Conservation (phyloP, 2,329 filamentous ascomycete genomes). For the Botrytis fragariae region DNA sequence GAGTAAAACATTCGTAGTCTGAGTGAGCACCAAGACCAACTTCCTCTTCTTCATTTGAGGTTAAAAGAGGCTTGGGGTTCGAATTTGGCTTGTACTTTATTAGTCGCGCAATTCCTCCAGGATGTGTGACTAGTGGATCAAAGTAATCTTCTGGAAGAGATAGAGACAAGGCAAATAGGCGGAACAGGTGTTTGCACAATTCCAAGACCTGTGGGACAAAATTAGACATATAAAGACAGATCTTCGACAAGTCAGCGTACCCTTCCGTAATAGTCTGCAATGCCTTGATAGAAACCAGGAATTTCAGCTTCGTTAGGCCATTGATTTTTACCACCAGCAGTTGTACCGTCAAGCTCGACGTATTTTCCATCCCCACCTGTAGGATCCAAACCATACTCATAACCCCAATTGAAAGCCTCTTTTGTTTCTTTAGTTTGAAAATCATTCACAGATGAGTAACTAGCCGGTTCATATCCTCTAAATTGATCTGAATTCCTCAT, state of each 20-base stretch:
- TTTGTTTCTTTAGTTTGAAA: slow-evolving; percentile 48
- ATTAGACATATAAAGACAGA: not conserved
- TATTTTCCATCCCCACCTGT: slow-evolving; percentile 37
- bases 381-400: slow-evolving; percentile 36
- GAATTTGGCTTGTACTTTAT: slow-evolving; percentile 50
- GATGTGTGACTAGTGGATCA: slow-evolving; percentile 44
- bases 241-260: slow-evolving; percentile 18
- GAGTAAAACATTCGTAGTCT: slow-evolving; percentile 56
- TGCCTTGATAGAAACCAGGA: slow-evolving; percentile 36
- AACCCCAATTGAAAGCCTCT: slow-evolving; percentile 41
- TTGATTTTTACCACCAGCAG: slow-evolving; percentile 30
- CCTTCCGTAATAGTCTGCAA: slow-evolving; percentile 35
- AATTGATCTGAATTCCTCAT: slow-evolving; percentile 41
- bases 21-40: slow-evolving; percentile 49
- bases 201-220: slow-evolving; percentile 30
- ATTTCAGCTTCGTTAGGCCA: slow-evolving; percentile 35
- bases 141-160: slow-evolving; percentile 44
- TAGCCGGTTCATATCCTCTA: slow-evolving; percentile 50
- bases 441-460: slow-evolving; percentile 46
- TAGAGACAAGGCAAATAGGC: slow-evolving; percentile 42
- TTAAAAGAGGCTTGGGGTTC: slow-evolving; percentile 32
- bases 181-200: slow-evolving; percentile 42
- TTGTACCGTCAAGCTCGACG: slow-evolving; percentile 36
- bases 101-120: slow-evolving; percentile 46
- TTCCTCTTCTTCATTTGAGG: slow-evolving; percentile 34